These are phyloP conservation scores for Sphagnum fallax DNA, from an alignment of 228 moss, liverwort and hornwort genomes.

Conservation along the genomic window DNA sequence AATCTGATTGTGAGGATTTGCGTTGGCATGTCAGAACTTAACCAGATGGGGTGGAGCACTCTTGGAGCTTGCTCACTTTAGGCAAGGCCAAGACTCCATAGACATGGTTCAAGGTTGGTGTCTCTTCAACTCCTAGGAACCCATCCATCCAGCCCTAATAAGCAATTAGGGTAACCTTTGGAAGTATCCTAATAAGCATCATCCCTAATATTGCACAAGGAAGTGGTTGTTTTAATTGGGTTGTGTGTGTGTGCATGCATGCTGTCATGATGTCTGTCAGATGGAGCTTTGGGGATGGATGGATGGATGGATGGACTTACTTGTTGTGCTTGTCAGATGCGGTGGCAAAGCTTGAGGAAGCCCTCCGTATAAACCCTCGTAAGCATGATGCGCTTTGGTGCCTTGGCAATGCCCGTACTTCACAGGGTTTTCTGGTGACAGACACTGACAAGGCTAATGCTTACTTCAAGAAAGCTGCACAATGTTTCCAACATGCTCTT, in stretches of 20 bases:
- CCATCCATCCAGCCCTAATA: too few species aligned
- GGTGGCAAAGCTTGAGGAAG: conserved; percentile 51
- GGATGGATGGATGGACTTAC: not conserved
- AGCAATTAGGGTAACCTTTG: too few species aligned
- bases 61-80: conserved; percentile 48
- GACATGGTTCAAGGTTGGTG: conserved; percentile 46
- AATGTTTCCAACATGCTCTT: conserved; percentile 39
- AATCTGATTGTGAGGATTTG: too few species aligned
- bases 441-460: conserved; percentile 45
- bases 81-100: conserved; percentile 52
- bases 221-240: too few species aligned
- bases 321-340: conserved; percentile 23
- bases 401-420: conserved; percentile 49
- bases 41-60: conserved; percentile 59
- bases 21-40: conserved; percentile 23
- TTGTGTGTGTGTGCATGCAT: too few species aligned
- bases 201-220: too few species aligned
- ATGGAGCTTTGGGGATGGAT: too few species aligned
- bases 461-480: conserved; percentile 40
- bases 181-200: too few species aligned
- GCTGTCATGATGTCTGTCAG: too few species aligned
- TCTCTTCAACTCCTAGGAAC: too few species aligned
- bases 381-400: conserved; percentile 57
- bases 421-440: conserved; percentile 47
- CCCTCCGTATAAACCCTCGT: conserved; percentile 34